Percentiles rank a stretch among this genome's conserved stretches.
Conservation (phyloP, 2,329 filamentous ascomycete genomes). For the Neofusicoccum cordaticola region DNA sequence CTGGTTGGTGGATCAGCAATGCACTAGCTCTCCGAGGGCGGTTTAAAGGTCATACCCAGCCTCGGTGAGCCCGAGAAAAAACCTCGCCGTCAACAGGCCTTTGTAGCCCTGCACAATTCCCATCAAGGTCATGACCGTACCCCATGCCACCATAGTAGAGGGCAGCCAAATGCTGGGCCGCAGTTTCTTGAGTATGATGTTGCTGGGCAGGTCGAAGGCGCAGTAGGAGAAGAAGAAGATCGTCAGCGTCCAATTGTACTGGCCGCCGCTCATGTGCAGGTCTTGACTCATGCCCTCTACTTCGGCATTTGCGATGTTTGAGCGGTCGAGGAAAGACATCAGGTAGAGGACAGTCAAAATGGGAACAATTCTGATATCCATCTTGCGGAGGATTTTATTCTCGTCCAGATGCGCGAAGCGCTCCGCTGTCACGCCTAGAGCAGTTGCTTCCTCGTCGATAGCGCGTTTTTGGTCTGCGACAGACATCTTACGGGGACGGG, state of each 20-base stretch:
- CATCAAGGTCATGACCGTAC: slow-evolving; percentile 43
- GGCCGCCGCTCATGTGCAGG: slow-evolving; percentile 44
- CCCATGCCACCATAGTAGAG: slow-evolving; percentile 45
- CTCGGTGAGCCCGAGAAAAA: slow-evolving; percentile 35
- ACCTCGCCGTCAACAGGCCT: slow-evolving; percentile 48
- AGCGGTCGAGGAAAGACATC: slow-evolving; percentile 28
- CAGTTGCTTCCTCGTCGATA: not conserved
- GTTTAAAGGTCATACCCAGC: not conserved
- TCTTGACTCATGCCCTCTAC: slow-evolving; percentile 30
- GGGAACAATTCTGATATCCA: slow-evolving; percentile 20
- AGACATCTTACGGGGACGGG: not conserved
- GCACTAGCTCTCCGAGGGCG: too few relatives aligned
- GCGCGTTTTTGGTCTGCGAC: not conserved
- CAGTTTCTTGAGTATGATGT: slow-evolving; percentile 57
- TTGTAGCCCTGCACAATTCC: slow-evolving; percentile 47
- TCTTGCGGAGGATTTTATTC: slow-evolving; percentile 26
- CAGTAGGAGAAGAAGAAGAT: slow-evolving; percentile 56
- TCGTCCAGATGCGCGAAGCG: slow-evolving; percentile 24
- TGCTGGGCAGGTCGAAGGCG: slow-evolving; percentile 47
- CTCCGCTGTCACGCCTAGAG: not conserved
- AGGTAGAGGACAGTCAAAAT: slow-evolving; percentile 28
- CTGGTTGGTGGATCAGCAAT: slow-evolving; percentile 17
- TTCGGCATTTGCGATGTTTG: slow-evolving; percentile 42
- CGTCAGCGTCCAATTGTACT: slow-evolving; percentile 62
- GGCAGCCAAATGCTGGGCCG: slow-evolving; percentile 39